phyloP scores from a whole-genome alignment of 2,329 filamentous ascomycete species.

The Basipetospora chlamydospora region DNA sequence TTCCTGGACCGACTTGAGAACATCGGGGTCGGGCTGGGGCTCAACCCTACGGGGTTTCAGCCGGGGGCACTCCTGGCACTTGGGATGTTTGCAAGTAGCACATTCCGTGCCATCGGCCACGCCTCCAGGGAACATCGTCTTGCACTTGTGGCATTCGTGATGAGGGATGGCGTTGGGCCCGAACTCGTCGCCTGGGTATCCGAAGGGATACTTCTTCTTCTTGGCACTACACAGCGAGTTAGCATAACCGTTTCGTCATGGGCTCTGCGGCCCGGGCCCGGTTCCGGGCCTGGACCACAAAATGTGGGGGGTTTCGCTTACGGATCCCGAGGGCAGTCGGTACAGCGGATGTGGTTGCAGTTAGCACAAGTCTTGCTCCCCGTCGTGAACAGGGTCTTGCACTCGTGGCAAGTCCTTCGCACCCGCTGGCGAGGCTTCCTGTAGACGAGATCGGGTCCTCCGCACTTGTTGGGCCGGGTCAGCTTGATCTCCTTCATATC shows the following conservation, averaged over 20 bases:
- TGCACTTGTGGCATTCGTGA: slow-evolving; percentile 49
- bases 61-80: slow-evolving; percentile 44
- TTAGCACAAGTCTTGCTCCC: slow-evolving; percentile 48
- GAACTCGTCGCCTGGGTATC: slow-evolving; percentile 53
- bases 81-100: slow-evolving; percentile 42
- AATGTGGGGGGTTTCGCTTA: slow-evolving; percentile 28
- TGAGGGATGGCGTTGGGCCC: slow-evolving; percentile 35
- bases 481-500: slow-evolving; percentile 38
- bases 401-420: slow-evolving; percentile 63
- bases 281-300: too few relatives aligned
- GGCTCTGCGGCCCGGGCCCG: too few relatives aligned
- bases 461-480: slow-evolving; percentile 49
- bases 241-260: too few relatives aligned
- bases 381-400: slow-evolving; percentile 45
- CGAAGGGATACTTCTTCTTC: slow-evolving; percentile 53
- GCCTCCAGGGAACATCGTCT: slow-evolving; percentile 36
- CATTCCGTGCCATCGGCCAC: slow-evolving; percentile 40
- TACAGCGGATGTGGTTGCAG: slow-evolving; percentile 64
- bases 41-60: slow-evolving; percentile 45
- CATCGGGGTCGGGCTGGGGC: slow-evolving; percentile 44
- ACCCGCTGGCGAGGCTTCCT: slow-evolving; percentile 60
- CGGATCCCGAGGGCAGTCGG: slow-evolving; percentile 67
- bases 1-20: slow-evolving; percentile 41
- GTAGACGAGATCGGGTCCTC: slow-evolving; percentile 56
- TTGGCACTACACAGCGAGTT: slow-evolving; percentile 34